Conservation (phyloP, 2,329 filamentous ascomycete species). For the Trichoderma brevicompactum region DNA sequence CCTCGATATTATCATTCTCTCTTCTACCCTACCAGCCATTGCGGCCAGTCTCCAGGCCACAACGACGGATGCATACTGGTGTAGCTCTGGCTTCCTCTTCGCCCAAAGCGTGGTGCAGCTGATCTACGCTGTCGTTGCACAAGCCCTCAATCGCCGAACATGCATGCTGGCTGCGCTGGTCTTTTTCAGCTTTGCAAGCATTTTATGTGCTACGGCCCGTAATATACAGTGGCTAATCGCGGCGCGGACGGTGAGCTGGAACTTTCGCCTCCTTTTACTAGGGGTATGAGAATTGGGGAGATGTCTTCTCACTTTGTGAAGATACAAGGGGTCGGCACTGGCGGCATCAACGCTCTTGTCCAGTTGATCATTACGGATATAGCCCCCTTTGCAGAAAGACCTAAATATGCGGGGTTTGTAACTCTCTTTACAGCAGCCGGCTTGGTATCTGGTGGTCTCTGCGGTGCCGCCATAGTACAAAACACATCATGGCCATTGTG, state of each 20-base stretch:
- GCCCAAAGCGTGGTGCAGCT: background rate
- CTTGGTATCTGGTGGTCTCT: constrained; percentile 37
- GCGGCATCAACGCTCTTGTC: constrained; percentile 38
- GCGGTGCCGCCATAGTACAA: constrained; percentile 34
- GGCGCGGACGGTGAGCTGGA: background rate
- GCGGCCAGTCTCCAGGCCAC: constrained; percentile 4
- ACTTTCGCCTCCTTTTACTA: no score
- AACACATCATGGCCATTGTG: constrained; percentile 43
- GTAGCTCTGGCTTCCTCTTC: background rate
- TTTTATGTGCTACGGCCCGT: background rate
- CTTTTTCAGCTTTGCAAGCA: background rate
- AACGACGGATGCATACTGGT: constrained; percentile 7
- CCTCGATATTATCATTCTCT: background rate
- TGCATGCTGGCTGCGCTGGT: constrained; percentile 1
- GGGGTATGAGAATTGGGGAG: no score
- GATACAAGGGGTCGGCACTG: constrained; percentile 46
- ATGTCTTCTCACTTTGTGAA: background rate
- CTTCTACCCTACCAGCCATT: constrained; percentile 1
- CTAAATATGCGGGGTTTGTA: constrained; percentile 43
- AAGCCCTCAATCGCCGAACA: background rate
- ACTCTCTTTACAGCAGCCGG: constrained; percentile 41
- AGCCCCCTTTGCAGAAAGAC: constrained; percentile 50
- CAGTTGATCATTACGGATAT: constrained; percentile 45
- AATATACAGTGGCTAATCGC: constrained; percentile 5
- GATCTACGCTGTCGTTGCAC: background rate